Percentiles rank a stretch among this genome's conserved stretches.
Evolutionary conservation across 2,329 filamentous ascomycete species (phyloP).

Genomic region (Fusarium acutatum): DNA sequence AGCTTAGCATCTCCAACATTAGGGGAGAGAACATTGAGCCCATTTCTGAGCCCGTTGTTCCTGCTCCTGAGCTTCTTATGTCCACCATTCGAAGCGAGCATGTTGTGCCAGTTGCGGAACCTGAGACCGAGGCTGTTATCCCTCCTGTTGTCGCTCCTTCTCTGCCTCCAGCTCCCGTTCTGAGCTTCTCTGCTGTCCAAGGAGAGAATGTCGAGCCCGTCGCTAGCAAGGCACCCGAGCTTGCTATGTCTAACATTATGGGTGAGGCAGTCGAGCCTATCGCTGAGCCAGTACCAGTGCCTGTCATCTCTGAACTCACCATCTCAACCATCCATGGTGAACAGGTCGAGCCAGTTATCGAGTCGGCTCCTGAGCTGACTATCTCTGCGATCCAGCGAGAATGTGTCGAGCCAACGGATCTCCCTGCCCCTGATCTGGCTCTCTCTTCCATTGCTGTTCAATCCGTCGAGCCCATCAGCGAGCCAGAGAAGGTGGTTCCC

Average conservation of each 20-base stretch:
- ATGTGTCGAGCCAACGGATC: constrained; percentile 37
- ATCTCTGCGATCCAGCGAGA: constrained; percentile 38
- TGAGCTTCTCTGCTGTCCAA: constrained; percentile 35
- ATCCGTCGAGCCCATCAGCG: constrained; percentile 44
- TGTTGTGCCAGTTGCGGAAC: constrained; percentile 28
- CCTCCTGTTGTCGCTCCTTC: constrained; percentile 7
- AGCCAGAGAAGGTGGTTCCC: constrained; percentile 46
- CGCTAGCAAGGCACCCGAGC: constrained; percentile 7
- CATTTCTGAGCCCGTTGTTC: constrained; percentile 10
- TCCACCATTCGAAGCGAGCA: constrained; percentile 34
- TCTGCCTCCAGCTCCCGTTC: constrained; percentile 17
- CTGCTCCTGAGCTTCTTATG: constrained; percentile 19
- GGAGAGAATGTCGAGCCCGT: constrained; percentile 34
- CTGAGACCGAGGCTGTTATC: constrained; percentile 1
- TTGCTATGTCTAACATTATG: constrained; percentile 20
- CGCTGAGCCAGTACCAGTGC: constrained; percentile 1
- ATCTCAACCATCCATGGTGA: constrained; percentile 32
- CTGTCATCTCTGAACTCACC: constrained; percentile 25
- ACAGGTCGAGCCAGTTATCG: constrained; percentile 35
- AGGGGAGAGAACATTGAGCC: constrained; percentile 39
- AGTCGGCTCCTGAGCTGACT: constrained; percentile 18
- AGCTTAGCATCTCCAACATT: constrained; percentile 34
- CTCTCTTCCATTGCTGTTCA: constrained; percentile 44
- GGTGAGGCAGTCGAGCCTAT: constrained; percentile 27
- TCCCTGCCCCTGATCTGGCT: constrained; percentile 36